These are phyloP conservation scores for Paxillus ammoniavirescens DNA, from an alignment of 768 basidiomycete genomes.

Conservation along the genomic window DNA sequence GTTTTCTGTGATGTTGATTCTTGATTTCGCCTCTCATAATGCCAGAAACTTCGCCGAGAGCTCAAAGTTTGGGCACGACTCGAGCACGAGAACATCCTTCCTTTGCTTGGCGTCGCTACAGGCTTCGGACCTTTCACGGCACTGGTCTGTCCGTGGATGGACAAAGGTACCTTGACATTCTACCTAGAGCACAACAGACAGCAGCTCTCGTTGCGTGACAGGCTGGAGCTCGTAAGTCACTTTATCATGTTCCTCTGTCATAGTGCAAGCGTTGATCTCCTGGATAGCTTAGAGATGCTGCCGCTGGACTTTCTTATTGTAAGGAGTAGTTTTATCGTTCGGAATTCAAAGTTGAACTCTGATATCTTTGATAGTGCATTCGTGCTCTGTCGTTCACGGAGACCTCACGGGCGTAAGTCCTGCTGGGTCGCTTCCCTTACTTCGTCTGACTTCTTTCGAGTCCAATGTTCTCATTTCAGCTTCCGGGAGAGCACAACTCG, in stretches of 20 bases:
- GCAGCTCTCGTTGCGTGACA: conserved; percentile 3
- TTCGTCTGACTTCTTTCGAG: conserved; percentile 16
- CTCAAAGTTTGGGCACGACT: conserved; percentile 25
- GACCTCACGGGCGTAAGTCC: conserved; percentile 18
- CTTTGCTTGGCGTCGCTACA: conserved; percentile 17
- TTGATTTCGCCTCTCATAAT: not conserved
- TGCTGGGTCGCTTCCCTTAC: not conserved
- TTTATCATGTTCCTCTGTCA: too few species aligned
- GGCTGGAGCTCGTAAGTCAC: conserved; percentile 17
- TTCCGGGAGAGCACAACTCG: conserved; percentile 35
- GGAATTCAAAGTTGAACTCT: not conserved
- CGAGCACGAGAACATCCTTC: conserved; percentile 22
- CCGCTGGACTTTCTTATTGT: conserved; percentile 15
- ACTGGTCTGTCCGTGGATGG: conserved; percentile 28
- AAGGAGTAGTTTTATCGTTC: not conserved
- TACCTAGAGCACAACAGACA: conserved; percentile 15
- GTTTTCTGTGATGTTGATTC: not conserved
- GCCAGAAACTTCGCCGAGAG: conserved; percentile 23
- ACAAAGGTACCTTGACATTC: conserved; percentile 19
- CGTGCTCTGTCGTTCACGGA: conserved; percentile 16
- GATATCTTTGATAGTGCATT: conserved; percentile 11
- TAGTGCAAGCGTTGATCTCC: too few species aligned
- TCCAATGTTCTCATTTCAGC: conserved; percentile 43
- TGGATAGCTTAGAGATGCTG: conserved; percentile 10
- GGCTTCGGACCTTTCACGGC: conserved; percentile 27